Base-by-base conservation (phyloP, 2,329 filamentous ascomycete genomes). In the Fusarium scirpi region DNA sequence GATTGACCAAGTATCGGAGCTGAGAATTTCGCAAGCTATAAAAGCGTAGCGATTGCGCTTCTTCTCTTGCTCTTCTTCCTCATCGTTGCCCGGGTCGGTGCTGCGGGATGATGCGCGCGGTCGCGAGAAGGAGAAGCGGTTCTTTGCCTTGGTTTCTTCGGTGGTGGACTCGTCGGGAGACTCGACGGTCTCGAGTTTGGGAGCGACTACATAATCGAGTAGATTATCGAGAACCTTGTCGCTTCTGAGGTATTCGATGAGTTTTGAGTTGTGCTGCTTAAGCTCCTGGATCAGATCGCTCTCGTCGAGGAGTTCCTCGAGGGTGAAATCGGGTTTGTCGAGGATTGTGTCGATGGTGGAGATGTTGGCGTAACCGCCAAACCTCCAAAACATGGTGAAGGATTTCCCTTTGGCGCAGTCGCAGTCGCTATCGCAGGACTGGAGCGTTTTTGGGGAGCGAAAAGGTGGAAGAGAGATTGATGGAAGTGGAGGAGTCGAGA, bases 311-410 rank as follows among this genome's bases (percentile, higher is more conserved):
- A 99, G 87, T 80, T 98, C 95, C 82, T 99, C 96, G 72, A 98
- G 91, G 55, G 93, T 94, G 79, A 98, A 94, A 82, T 97, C 93
- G 75, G 97, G 90, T 82, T 97, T 97, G 80, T 99, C 96, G 80
- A 99, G 94, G 78, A 99, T 93, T 75, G 91, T 94, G 83, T 98
- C 96, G 82, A 99, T 94, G 79, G 94, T 92, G 77, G 95, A 98
- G 83, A 97, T 92, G 87, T 94, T 97, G 86, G 94, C 93, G 87
- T 98, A 98, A 79, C 94, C 94, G 87, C 96, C 95, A 87, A 98
- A 99, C 84, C 95, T 92, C 96, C 96, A 99, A 84, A 99, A 99
- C 96, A 99, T 99, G 85, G 82, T 95, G 90, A 24, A 24, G 24
- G 24, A 24, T 24, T 24, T 24, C 24, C 74, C 43, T n/a, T n/a